Percentiles rank a stretch among this genome's conserved stretches.
Evolutionary conservation across 2,329 filamentous ascomycete species (phyloP).

Genomic region (Sarocladium kiliense): DNA sequence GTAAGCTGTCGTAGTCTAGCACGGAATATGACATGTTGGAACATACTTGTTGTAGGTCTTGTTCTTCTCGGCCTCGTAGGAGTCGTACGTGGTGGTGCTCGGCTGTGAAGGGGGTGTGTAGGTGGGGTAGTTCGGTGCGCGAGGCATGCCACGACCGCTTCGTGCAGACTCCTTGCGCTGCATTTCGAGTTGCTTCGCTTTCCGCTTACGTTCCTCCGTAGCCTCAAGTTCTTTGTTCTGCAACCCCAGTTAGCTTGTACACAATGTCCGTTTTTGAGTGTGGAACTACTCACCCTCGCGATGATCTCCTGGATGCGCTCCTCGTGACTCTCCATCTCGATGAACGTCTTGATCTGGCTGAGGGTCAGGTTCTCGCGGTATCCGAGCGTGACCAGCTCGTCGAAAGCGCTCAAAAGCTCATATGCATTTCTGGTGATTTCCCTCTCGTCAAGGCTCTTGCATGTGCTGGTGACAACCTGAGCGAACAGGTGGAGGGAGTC

Average conservation of each 20-base stretch:
- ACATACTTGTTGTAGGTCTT: constrained; percentile 76
- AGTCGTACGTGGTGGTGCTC: constrained; percentile 75
- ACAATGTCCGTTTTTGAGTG: not conserved
- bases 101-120: constrained; percentile 78
- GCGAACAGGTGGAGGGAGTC: constrained; percentile 97
- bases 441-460: constrained; percentile 90
- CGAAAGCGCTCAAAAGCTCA: constrained; percentile 92
- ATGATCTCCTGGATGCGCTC: constrained; percentile 99
- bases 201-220: constrained; percentile 95
- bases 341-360: constrained; percentile 96
- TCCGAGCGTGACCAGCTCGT: constrained; percentile 91
- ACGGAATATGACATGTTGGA: not conserved
- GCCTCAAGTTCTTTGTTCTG: constrained; percentile 99
- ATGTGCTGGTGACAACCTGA: constrained; percentile 93
- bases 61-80: constrained; percentile 96
- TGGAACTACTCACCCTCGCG: constrained; percentile 59
- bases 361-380: constrained; percentile 96
- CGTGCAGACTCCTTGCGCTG: constrained; percentile 94
- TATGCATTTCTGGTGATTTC: constrained; percentile 95
- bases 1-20: not conserved
- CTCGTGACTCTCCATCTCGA: constrained; percentile 99
- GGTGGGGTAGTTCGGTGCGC: constrained; percentile 79
- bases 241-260: constrained; percentile 15
- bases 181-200: constrained; percentile 97
- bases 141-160: constrained; percentile 62